Evolutionary conservation across 441 rosid species (phyloP).

Genomic region (Manihot esculenta): DNA sequence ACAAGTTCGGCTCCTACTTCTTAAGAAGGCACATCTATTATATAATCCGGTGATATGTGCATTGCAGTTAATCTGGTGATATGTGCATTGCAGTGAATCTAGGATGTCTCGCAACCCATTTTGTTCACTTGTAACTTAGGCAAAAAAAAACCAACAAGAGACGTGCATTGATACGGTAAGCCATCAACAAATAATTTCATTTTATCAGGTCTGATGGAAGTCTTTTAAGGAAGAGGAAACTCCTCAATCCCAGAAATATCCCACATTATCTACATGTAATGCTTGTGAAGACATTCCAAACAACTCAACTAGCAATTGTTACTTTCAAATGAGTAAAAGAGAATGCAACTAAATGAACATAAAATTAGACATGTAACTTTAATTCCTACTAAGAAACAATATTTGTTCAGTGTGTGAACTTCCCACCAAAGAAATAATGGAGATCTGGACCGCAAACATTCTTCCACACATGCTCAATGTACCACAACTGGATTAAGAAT

Average conservation of each 20-base stretch:
- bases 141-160: no score
- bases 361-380: constrained; percentile 26
- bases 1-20: no score
- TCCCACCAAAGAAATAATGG: constrained; percentile 15
- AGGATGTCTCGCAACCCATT: no score
- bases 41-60: no score
- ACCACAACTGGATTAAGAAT: constrained; percentile 9
- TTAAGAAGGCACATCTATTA: no score
- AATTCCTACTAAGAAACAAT: constrained; percentile 34
- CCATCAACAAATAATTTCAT: constrained; percentile 3
- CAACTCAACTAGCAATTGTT: constrained; percentile 26
- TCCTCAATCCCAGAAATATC: constrained; percentile 27
- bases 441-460: constrained; percentile 5
- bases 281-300: constrained; percentile 35
- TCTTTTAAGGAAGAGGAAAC: constrained; percentile 9
- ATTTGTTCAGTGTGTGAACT: constrained; percentile 21
- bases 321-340: constrained; percentile 17
- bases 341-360: constrained; percentile 24
- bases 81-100: no score
- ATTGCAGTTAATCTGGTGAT: no score
- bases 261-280: constrained; percentile 60
- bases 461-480: constrained; percentile 19
- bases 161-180: constrained; percentile 5
- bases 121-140: no score
- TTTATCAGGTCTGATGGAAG: constrained; percentile 1